Base-by-base conservation (phyloP, 2,329 filamentous ascomycete genomes). In the Metarhizium guizhouense region DNA sequence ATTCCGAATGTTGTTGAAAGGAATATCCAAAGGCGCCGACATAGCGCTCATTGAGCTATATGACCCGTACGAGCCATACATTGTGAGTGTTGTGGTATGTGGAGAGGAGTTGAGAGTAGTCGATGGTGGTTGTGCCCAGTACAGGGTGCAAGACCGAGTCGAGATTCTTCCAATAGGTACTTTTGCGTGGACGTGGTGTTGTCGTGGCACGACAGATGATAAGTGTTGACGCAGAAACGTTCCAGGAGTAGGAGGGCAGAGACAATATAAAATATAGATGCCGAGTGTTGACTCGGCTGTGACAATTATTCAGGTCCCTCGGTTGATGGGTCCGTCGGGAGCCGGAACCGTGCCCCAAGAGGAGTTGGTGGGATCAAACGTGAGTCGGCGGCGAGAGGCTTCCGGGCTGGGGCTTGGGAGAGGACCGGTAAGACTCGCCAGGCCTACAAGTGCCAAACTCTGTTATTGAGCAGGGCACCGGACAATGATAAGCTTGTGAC, bases 1-100 rank as follows among this genome's bases (percentile, higher is more conserved):
- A 47, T 67, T 67, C 59, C 67, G 68, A 60, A 74, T 70, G 61
- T 70, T 71, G 64, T 68, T 71, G 61, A 66, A 65, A 20, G 71
- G 65, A 60, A 79, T 78, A 59, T 77, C 74, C 69, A 79, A 74
- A 63, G 77, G 73, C 45, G 70, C 65, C 1, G 75, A 68, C 53
- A 66, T 62, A 60, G 70, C 65, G 68, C 72, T 70, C 69, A 77
- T 71, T 60, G 74, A 76, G 73, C 75, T 76, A 67, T 77, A 79
- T 55, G 75, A 77, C 53, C 75, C 72, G 67, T 76, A 78, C 58
- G 76, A 71, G 62, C 74, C 73, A 70, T 74, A 79, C 77, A 80
- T 80, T 49, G 34, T 55, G 45, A 13, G 38, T 13, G 38, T 40
- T 34, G 4, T 14, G 50, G 4, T 25, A 14, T 34, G 3, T 25